These are phyloP conservation scores for Draba incana DNA, from an alignment of 345 rosid genomes.

Conservation along the genomic window DNA sequence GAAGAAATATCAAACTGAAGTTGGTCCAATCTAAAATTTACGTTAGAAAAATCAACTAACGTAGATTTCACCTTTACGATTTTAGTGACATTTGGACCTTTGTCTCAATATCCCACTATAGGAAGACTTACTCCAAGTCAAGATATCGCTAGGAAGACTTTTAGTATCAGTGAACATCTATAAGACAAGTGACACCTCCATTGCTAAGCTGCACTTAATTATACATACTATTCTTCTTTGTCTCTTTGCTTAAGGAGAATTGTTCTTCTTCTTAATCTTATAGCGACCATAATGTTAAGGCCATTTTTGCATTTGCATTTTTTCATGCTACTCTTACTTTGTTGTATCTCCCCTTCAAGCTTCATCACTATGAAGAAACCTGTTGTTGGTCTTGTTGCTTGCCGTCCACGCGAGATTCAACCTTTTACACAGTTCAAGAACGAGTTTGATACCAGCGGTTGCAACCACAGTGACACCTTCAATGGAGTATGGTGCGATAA, in stretches of 20 bases:
- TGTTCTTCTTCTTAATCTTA: not conserved
- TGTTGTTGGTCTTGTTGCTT: not conserved
- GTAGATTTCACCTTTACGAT: not conserved
- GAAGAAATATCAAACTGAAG: no score
- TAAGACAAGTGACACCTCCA: no score
- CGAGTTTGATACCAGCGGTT: constrained; percentile 14
- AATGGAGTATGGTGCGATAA: constrained; percentile 26
- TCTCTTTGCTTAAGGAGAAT: not conserved
- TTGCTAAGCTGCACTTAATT: no score
- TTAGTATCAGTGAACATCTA: no score
- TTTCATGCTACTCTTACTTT: constrained; percentile 8
- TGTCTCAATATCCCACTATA: no score
- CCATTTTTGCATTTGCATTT: not conserved
- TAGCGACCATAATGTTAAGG: not conserved
- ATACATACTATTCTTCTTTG: no score
- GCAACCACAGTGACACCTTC: not conserved
- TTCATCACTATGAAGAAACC: not conserved
- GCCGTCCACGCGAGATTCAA: constrained; percentile 18
- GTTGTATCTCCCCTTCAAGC: constrained; percentile 6
- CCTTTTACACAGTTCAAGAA: constrained; percentile 7
- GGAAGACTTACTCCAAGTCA: no score
- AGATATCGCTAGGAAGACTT: no score
- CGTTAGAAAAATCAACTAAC: not conserved
- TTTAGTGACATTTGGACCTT: no score
- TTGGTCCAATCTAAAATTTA: not conserved